Evolutionary conservation across 129 eudicot species (phyloP), one percentile per base, ranked within the genome.

Genomic region (Escallonia rubra): DNA sequence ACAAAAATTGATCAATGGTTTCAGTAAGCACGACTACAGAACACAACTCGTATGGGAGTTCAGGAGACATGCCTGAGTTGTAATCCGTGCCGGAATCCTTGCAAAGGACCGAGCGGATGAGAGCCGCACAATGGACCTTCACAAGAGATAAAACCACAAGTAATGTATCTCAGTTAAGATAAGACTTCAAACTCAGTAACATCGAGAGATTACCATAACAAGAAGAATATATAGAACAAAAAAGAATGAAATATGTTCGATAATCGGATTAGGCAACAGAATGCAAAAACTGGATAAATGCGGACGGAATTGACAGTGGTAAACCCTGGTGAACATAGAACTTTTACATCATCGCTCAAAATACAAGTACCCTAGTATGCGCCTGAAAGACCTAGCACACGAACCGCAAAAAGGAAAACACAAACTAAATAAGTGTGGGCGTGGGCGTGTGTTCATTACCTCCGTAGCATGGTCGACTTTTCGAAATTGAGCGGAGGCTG

Each of bases 71-170:
- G 75, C 96, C 90, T 89, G 96, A 59, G 79, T 81, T 61, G 79
- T 76, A 58, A 73, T 61, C 48, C 62, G 79, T 13, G 76, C 57
- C 1, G 84, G 82, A 77, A 82, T 76, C 75, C 83, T 78, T 43
- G 63, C 62, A 63, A 73, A 59, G 6, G 76, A 72, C 74, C 81
- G 61, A 42, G 82, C 84, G 57, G 79, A 72, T 13, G 88, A 80
- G 43, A 90, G 68, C 72, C 78, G 83, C 76, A 84, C 67, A 69
- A 86, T 16, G 15, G 89, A 83, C 96, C 96, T 90, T 76, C 83
- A 78, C 61, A 79, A 71, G 7, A 76, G 11, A 47, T 57, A 60
- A 43, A 71, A 67, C 14, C 10, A 39, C 9, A n/a, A 7, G 43
- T 45, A 48, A 49, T 14, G 41, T 34, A 65, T 16, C 58, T 6